Evolutionary conservation across 2,329 filamentous ascomycete genomes (phyloP), one percentile per base, ranked within the genome.

Genomic region (Ceratocystis ficicola): DNA sequence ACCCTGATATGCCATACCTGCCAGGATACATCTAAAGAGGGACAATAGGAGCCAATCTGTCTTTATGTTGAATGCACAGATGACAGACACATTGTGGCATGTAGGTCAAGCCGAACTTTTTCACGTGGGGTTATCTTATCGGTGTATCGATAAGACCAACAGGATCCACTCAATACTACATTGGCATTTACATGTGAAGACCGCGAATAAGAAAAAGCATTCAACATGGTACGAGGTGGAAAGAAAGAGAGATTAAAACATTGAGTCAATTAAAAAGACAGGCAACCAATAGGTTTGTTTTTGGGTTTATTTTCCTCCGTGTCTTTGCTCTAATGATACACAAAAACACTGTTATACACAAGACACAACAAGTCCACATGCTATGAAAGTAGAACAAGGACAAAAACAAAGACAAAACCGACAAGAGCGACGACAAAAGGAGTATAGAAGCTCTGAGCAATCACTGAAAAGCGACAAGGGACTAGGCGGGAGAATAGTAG

Each of bases 161-260:
- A 3, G 25, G 60, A 30, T 46, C 36, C 36, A 62, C 60, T 46
- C 20, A 44, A 44, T 44, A 62, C 60, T 62, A 44, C 60, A 44
- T 62, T 62, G 36, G 25, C 36, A 62, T 59, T 59, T 36, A 59
- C 55, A 59, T 36, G 55, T 59, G 44, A 52, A 55, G 62, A 52
- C 17, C 2, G 55, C 22, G 22, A 15, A 52, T 15, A 52, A 28
- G 20, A 12, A 12, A 41, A 41, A 15, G 36, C 10, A 0, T 17
- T 52, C 25, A 52, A 52, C 12, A 15, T 6, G 28, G 1, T 25
- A 28, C 20, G 10, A 52, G 48, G 48, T 5, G 10, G 10, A 41
- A 41, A 41, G 36, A 41, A 10, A 15, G 12, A 5, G 12, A 41
- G 15, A 52, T 5, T 2, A 28, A 25, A 25, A 28, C 22, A 52